Evolutionary conservation across 108 stramenopile genomes (phyloP).

Genomic region (Discostella pseudostelligera): DNA sequence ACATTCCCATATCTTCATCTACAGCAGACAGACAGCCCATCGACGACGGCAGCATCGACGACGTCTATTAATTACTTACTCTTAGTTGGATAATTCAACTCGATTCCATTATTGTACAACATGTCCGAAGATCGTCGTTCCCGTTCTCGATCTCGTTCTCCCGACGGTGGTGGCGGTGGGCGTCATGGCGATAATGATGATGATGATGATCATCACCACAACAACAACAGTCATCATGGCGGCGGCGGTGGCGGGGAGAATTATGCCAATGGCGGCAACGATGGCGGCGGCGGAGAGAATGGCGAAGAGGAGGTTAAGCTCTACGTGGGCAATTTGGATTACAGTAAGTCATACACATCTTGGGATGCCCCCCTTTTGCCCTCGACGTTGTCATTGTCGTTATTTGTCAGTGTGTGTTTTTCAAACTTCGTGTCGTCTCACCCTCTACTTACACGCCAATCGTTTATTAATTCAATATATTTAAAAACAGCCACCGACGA

Average conservation of each 20-base stretch:
- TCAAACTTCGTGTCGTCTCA: background rate
- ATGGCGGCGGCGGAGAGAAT: slow-evolving; percentile 16
- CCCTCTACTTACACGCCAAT: background rate
- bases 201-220: slow-evolving; percentile 6
- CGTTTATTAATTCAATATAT: too few species aligned
- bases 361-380: too few species aligned
- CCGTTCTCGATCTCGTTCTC: slow-evolving; percentile 59
- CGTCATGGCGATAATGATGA: slow-evolving; percentile 11
- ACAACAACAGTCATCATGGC: slow-evolving; percentile 19
- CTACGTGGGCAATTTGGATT: slow-evolving; percentile 88
- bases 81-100: too few species aligned
- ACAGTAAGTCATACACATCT: slow-evolving; percentile 54
- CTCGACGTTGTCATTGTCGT: background rate
- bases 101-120: too few species aligned
- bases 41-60: too few species aligned
- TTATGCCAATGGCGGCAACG: slow-evolving; percentile 18
- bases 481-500: slow-evolving; percentile 51
- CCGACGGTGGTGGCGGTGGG: slow-evolving; percentile 31
- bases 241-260: slow-evolving; percentile 27
- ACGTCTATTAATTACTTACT: too few species aligned
- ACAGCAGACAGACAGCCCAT: too few species aligned
- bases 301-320: slow-evolving; percentile 66
- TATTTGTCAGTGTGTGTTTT: background rate
- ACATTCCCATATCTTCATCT: too few species aligned
- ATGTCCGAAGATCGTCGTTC: slow-evolving; percentile 51